A percentile compares a stretch with the other conserved stretches of the same genome.
These are phyloP conservation scores for Chlorella vulgaris DNA, from an alignment of 139 green algal genomes.

Conservation along the genomic window DNA sequence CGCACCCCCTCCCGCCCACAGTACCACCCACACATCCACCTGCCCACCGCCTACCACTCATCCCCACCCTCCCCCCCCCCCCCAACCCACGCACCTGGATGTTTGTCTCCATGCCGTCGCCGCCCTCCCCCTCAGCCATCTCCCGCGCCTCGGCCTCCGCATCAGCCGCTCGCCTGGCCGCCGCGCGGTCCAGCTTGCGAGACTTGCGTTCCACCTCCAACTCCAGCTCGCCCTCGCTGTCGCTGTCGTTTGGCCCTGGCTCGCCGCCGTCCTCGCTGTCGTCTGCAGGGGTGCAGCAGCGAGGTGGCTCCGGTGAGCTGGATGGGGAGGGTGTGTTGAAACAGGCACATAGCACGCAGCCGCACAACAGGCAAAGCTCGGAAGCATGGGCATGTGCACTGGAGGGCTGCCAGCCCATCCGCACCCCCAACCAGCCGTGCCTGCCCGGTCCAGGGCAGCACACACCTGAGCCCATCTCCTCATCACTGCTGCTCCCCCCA, in stretches of 20 bases:
- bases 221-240: constrained; percentile 31
- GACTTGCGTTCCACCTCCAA: constrained; percentile 64
- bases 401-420: neutral
- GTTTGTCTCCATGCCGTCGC: constrained; percentile 66
- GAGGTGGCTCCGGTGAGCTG: neutral
- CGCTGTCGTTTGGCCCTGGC: constrained; percentile 42
- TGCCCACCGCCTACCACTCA: no score
- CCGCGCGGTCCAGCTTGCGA: constrained; percentile 53
- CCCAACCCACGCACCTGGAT: constrained; percentile 44
- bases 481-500: constrained; percentile 34
- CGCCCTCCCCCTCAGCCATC: constrained; percentile 48
- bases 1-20: no score
- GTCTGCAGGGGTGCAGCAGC: neutral
- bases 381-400: neutral
- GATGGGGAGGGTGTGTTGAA: neutral
- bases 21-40: neutral
- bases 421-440: no score
- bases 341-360: neutral
- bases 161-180: constrained; percentile 42
- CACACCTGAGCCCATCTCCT: neutral
- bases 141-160: constrained; percentile 64
- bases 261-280: constrained; percentile 27
- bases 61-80: neutral
- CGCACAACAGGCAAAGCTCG: neutral
- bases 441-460: no score